Conservation (phyloP, 1,284 basidiomycete genomes). For the Leucocoprinus gongylophorus region DNA sequence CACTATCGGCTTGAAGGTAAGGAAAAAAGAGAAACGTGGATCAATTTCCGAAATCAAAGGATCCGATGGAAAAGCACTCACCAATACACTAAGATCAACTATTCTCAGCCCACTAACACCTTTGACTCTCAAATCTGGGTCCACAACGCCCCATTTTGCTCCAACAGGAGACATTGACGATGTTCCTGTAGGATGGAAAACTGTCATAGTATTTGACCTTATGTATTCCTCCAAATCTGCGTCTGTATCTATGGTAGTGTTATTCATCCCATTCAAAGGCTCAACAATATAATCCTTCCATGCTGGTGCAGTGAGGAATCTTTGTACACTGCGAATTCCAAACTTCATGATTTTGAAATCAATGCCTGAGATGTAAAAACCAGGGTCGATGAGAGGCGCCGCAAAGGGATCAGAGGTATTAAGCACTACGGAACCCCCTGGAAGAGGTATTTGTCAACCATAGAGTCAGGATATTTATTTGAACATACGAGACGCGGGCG, state of each 20-base stretch:
- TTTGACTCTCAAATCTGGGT: slow-evolving; percentile 37
- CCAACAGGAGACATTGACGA: slow-evolving; percentile 13
- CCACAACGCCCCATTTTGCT: slow-evolving; percentile 34
- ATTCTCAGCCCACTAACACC: too few species aligned
- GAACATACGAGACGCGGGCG: slow-evolving; percentile 7
- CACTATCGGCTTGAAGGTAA: slow-evolving; percentile 8
- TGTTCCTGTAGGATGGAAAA: slow-evolving; percentile 14
- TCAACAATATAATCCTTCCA: slow-evolving; percentile 19
- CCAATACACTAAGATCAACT: slow-evolving; percentile 31
- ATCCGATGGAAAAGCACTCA: neutral
- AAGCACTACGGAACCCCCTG: slow-evolving; percentile 13
- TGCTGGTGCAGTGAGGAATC: slow-evolving; percentile 14
- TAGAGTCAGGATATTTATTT: neutral
- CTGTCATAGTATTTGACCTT: slow-evolving; percentile 1
- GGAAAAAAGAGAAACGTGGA: too few species aligned
- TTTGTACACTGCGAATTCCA: slow-evolving; percentile 11
- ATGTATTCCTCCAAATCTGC: slow-evolving; percentile 11
- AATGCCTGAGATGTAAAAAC: slow-evolving; percentile 1
- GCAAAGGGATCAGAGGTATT: slow-evolving; percentile 9
- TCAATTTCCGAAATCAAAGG: neutral
- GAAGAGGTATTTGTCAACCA: neutral
- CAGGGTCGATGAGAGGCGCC: slow-evolving; percentile 14
- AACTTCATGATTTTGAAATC: slow-evolving; percentile 14
- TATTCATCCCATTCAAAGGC: slow-evolving; percentile 8
- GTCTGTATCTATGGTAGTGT: slow-evolving; percentile 6